Conservation (phyloP, 305 asterid genomes). For the Fraxinus platypoda region DNA sequence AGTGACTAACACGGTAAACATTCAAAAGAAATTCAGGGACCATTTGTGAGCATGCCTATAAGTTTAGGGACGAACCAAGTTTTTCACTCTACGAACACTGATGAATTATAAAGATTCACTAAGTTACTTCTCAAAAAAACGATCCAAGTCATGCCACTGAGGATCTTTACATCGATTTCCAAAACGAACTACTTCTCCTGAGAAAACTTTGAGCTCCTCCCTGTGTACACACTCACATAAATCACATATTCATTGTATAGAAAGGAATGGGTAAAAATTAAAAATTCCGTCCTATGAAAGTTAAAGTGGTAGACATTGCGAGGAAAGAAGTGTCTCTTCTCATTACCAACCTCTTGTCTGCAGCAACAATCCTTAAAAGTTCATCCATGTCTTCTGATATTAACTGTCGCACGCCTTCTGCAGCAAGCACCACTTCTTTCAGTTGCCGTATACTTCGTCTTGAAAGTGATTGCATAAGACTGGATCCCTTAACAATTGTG, state of each 20-base stretch:
- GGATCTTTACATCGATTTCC: constrained; percentile 89
- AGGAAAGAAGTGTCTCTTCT: not conserved
- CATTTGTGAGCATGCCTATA: not conserved
- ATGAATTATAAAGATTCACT: constrained; percentile 15
- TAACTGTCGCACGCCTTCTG: constrained; percentile 39
- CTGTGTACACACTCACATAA: constrained; percentile 30
- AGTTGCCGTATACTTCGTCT: constrained; percentile 32
- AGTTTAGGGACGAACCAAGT: not conserved
- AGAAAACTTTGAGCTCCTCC: constrained; percentile 73
- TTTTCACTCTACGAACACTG: not conserved
- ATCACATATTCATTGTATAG: not conserved
- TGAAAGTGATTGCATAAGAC: constrained; percentile 42
- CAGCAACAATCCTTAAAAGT: constrained; percentile 38
- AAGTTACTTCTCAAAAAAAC: constrained; percentile 71
- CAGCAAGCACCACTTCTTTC: constrained; percentile 40
- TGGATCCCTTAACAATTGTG: constrained; percentile 43
- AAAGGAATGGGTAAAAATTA: not conserved
- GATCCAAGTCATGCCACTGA: constrained; percentile 90
- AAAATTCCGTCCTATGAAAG: not conserved
- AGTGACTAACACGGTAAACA: not conserved
- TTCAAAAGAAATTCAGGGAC: not conserved
- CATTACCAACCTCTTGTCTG: constrained; percentile 39
- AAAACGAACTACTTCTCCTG: constrained; percentile 82
- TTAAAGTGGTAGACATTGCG: not conserved
- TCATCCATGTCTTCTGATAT: constrained; percentile 38